Base-by-base conservation (phyloP, 306 rosid species). In the Cicer arietinum region DNA sequence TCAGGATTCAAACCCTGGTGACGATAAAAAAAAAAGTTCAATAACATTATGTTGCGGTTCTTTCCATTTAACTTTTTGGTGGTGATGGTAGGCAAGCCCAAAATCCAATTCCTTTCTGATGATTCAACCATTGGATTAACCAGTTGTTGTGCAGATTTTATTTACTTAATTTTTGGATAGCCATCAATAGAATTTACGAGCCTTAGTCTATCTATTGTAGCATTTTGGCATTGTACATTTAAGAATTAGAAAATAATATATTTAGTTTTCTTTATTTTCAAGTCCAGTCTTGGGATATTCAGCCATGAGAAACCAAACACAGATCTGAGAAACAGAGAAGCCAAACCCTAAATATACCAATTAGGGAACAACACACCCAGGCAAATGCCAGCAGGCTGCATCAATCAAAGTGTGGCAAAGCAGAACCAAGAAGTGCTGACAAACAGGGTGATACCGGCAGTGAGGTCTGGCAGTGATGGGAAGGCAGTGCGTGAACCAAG, bases 201-300 rank as follows among this genome's bases (percentile, higher is more conserved):
- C 1, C 5, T 30, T 30, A 6, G 56, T 50, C 18, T 50, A n/a
- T 6, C n/a, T 14, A 50, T 50, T 50, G 56, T n/a, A 50, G 56
- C 37, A 0, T 56, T 18, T 54, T 54, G 37, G 37, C 37, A 18
- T 18, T 54, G 35, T 54, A 54, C n/a, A 54, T 17, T 53, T 16
- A 25, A 17, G 59, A 53, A 53, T 17, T 2, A 53, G 6, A 53
- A 3, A 53, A 8, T 20, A 56, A 56, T 18, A 56, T 20, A 10
- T 20, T 56, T 7, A 56, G n/a, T 20, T 20, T 56, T 56, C 62
- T 20, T 35, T 6, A 20, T 56, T 18, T 20, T 20, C 62, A 20
- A 56, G 13, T 18, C 62, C 62, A 56, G 44, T 60, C 67, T 60
- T 37, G 67, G 67, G 45, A 60, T 37, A 60, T 60, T 30, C 45